Evolutionary conservation across 2,329 filamentous ascomycete species (phyloP).

Genomic region (Fusarium transvaalense): DNA sequence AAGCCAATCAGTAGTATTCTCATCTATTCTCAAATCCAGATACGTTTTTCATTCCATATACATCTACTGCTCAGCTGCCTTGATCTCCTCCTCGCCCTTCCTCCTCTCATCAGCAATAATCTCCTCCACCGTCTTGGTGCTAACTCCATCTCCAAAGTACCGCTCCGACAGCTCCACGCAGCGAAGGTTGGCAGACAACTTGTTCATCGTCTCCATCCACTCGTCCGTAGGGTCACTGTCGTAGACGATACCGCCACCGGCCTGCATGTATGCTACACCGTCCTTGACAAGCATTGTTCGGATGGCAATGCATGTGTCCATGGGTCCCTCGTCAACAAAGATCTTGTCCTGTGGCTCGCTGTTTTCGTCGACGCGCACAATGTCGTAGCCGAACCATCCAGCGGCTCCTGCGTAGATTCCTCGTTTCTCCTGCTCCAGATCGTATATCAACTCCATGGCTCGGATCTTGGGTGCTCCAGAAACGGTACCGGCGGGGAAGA

Average conservation of each 20-base stretch:
- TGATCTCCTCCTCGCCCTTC: slow-evolving; percentile 47
- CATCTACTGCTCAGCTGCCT: slow-evolving; percentile 28
- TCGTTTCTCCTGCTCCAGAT: slow-evolving; percentile 92
- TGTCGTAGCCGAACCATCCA: slow-evolving; percentile 93
- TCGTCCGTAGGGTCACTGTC: slow-evolving; percentile 95
- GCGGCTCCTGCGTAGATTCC: slow-evolving; percentile 96
- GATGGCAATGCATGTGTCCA: slow-evolving; percentile 87
- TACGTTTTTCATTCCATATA: background rate
- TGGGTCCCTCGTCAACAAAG: slow-evolving; percentile 76
- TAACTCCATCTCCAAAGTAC: slow-evolving; percentile 46
- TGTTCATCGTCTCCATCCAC: slow-evolving; percentile 95
- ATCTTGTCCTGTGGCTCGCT: slow-evolving; percentile 53
- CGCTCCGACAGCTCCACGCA: slow-evolving; percentile 47
- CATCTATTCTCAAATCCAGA: slow-evolving; percentile 5
- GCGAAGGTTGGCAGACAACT: slow-evolving; percentile 70
- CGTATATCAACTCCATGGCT: slow-evolving; percentile 97
- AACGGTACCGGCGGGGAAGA: slow-evolving; percentile 97
- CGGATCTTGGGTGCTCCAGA: slow-evolving; percentile 95
- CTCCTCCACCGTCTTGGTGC: slow-evolving; percentile 46
- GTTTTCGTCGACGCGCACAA: slow-evolving; percentile 71
- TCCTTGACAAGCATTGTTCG: slow-evolving; percentile 96
- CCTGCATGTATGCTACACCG: slow-evolving; percentile 89
- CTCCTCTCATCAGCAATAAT: slow-evolving; percentile 47
- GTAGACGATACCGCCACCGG: slow-evolving; percentile 91
- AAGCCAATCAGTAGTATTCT: background rate